Evolutionary conservation across 139 green algal genomes (phyloP).

Genomic region (Medakamo hakoo): DNA sequence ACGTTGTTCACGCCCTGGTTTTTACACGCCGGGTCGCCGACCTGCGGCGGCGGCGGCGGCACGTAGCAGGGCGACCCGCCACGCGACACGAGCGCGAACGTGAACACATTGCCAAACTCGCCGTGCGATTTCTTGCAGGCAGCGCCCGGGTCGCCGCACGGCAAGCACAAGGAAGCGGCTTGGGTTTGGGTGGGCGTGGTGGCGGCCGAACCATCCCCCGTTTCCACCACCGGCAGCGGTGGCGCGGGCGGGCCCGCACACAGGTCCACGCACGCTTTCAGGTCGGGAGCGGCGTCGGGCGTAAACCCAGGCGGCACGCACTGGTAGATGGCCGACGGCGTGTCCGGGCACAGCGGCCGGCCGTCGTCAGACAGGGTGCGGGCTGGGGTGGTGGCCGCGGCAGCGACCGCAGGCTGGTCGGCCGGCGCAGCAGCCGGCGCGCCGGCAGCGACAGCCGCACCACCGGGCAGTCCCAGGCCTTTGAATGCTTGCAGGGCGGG

Average conservation of each 20-base stretch:
- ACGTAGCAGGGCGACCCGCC: neutral
- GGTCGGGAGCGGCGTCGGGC: neutral
- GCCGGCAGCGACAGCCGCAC: no score
- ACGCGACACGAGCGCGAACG: neutral
- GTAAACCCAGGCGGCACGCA: neutral
- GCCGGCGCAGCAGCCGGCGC: neutral
- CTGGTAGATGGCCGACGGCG: neutral
- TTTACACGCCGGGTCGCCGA: neutral
- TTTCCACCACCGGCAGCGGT: neutral
- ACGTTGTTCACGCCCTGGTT: neutral
- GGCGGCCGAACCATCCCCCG: no score
- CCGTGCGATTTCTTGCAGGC: neutral
- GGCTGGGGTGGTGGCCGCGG: no score
- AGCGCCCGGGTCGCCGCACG: neutral
- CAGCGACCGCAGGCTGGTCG: no score
- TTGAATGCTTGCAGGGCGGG: no score
- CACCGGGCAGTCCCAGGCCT: no score
- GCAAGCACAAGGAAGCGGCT: neutral
- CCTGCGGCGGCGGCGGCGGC: neutral
- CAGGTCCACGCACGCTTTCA: neutral
- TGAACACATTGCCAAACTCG: neutral
- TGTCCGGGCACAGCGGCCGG: neutral
- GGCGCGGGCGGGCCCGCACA: neutral
- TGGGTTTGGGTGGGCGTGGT: no score
- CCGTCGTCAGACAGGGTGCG: neutral